Conservation (phyloP, 768 basidiomycete species). For the Pleurotus tuber-regium region DNA sequence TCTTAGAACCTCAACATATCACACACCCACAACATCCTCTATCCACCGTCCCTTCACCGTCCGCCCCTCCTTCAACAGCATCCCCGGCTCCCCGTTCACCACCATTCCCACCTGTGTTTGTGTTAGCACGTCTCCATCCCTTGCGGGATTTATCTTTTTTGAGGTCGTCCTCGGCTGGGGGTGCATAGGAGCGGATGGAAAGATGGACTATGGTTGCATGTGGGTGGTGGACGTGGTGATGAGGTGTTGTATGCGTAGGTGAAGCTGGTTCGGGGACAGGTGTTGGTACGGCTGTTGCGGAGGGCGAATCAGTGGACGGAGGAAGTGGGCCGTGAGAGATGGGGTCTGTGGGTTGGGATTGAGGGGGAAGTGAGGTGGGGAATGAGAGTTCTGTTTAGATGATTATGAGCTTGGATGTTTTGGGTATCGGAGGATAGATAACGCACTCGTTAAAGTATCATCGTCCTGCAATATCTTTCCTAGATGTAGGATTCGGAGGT, state of each 20-base stretch:
- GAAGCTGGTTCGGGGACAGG: conserved; percentile 6
- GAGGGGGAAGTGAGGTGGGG: conserved; percentile 10
- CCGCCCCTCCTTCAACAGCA: background rate
- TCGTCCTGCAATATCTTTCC: conserved; percentile 85
- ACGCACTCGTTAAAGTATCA: conserved; percentile 66
- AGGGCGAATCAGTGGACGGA: background rate
- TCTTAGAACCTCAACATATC: no score
- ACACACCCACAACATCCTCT: conserved; percentile 14
- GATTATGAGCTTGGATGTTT: background rate
- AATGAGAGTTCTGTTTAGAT: background rate
- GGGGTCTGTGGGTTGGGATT: conserved; percentile 9
- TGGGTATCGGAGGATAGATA: no score
- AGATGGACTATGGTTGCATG: conserved; percentile 72
- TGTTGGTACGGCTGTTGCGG: conserved; percentile 6
- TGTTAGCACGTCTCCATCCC: background rate
- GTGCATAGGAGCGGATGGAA: conserved; percentile 61
- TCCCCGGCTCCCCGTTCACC: conserved; percentile 1
- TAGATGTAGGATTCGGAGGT: conserved; percentile 71
- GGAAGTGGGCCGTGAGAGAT: no score
- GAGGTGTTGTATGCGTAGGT: conserved; percentile 24
- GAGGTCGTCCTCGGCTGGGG: conserved; percentile 45
- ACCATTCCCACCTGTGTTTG: background rate
- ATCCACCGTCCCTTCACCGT: background rate
- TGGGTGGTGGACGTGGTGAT: conserved; percentile 39
- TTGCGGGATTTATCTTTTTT: conserved; percentile 55